These are phyloP conservation scores for Penicillium occitanis DNA, from an alignment of 2,329 filamentous ascomycete genomes.

Conservation along the genomic window DNA sequence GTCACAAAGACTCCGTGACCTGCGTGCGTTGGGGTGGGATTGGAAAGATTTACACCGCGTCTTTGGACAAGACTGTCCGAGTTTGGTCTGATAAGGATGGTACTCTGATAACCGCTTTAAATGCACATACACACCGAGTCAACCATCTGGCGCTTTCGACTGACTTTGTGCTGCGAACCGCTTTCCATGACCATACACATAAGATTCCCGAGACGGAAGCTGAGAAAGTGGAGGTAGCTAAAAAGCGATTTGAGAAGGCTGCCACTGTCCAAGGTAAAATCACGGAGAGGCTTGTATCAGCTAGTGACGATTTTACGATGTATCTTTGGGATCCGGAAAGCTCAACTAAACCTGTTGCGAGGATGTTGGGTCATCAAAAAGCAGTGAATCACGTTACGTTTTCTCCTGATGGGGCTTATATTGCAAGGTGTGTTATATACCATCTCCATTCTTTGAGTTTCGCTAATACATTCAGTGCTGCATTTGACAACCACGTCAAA, in stretches of 20 bases:
- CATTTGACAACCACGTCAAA: slow-evolving; percentile 94
- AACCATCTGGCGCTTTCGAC: slow-evolving; percentile 94
- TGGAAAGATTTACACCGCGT: slow-evolving; percentile 77
- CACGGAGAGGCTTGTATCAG: slow-evolving; percentile 81
- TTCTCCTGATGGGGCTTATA: slow-evolving; percentile 81
- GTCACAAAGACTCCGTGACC: slow-evolving; percentile 82
- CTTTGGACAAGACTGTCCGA: slow-evolving; percentile 89
- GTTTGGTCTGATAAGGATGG: slow-evolving; percentile 83
- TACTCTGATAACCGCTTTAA: slow-evolving; percentile 74
- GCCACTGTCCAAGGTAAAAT: slow-evolving; percentile 73
- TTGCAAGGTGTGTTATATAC: slow-evolving; percentile 54
- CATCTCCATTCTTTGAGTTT: background rate
- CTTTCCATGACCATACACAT: slow-evolving; percentile 79
- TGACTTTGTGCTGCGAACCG: slow-evolving; percentile 82
- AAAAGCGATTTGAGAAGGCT: slow-evolving; percentile 80
- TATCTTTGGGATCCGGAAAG: slow-evolving; percentile 86
- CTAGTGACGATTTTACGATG: slow-evolving; percentile 94
- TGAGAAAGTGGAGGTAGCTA: slow-evolving; percentile 72
- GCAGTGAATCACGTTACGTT: slow-evolving; percentile 95
- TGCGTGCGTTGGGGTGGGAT: slow-evolving; percentile 96
- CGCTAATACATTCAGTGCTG: slow-evolving; percentile 55
- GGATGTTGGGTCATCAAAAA: slow-evolving; percentile 92
- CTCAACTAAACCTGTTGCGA: slow-evolving; percentile 79
- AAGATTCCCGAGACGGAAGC: slow-evolving; percentile 67
- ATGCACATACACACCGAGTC: slow-evolving; percentile 87